Evolutionary conservation across 257 asterid genomes (phyloP).

Genomic region (Jacaranda copaia): DNA sequence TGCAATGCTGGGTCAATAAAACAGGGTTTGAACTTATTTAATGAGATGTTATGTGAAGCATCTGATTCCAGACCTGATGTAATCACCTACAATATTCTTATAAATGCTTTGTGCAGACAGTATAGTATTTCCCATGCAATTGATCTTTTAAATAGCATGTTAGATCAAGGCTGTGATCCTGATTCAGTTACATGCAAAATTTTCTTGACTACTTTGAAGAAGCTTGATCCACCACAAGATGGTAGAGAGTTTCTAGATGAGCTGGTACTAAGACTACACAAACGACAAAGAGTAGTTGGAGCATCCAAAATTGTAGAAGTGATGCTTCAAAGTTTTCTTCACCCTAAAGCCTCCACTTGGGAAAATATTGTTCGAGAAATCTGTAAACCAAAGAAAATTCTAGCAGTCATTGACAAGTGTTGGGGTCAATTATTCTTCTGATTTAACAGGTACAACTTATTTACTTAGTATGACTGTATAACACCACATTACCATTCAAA

Average conservation of each 20-base stretch:
- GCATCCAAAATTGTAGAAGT: constrained; percentile 74
- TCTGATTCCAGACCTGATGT: constrained; percentile 74
- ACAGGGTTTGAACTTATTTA: constrained; percentile 78
- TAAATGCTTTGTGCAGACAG: constrained; percentile 78
- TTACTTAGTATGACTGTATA: constrained; percentile 20
- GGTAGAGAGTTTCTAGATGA: constrained; percentile 80
- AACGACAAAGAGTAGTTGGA: constrained; percentile 61
- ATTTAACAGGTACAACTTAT: constrained; percentile 42
- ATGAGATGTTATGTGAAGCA: constrained; percentile 76
- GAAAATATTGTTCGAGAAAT: constrained; percentile 68
- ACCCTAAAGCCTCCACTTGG: constrained; percentile 80
- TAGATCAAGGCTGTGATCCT: constrained; percentile 85
- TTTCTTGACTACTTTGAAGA: constrained; percentile 65
- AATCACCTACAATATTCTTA: constrained; percentile 75
- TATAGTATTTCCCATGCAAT: constrained; percentile 65
- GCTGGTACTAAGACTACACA: constrained; percentile 74
- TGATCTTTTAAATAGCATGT: constrained; percentile 75
- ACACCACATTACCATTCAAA: not conserved
- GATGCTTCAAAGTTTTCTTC: constrained; percentile 80
- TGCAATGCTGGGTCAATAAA: constrained; percentile 71
- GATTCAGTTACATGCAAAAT: constrained; percentile 77
- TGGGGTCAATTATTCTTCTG: constrained; percentile 69
- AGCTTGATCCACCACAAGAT: constrained; percentile 62
- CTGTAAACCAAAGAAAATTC: constrained; percentile 71
- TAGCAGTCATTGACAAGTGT: constrained; percentile 74